A percentile compares a stretch with the other conserved stretches of the same genome.
phyloP scores from a whole-genome alignment of 176 grass and related monocot species.

The Carex myosuroides region DNA sequence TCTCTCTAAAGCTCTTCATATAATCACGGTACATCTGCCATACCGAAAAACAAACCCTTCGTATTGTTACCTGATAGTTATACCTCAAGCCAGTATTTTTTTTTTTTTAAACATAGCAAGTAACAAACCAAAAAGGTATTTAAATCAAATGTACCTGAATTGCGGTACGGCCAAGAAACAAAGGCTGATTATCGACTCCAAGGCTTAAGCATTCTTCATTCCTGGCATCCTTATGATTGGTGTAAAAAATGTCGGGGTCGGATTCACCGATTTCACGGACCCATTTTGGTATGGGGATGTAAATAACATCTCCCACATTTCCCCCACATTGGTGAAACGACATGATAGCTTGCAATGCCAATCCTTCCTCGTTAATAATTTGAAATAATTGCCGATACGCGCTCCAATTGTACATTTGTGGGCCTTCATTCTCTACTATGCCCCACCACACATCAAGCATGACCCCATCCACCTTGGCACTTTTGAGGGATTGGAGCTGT shows the following conservation, averaged over 20 bases:
- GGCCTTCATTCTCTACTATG: conserved; percentile 46
- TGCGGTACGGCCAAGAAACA: conserved; percentile 64
- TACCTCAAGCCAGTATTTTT: neutral
- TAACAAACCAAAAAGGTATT: neutral
- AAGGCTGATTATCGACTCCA: conserved; percentile 68
- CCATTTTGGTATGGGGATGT: conserved; percentile 67
- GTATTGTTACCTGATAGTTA: neutral
- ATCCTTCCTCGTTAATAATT: conserved; percentile 54
- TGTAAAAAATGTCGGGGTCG: conserved; percentile 69
- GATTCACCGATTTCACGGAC: conserved; percentile 27
- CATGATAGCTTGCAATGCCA: conserved; percentile 87
- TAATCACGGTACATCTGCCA: conserved; percentile 74
- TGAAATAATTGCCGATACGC: conserved; percentile 66
- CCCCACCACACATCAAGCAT: conserved; percentile 99
- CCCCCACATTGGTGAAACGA: conserved; percentile 89
- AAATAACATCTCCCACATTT: conserved; percentile 56
- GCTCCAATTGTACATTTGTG: conserved; percentile 49
- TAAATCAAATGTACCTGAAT: conserved; percentile 41
- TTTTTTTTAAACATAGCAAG: neutral
- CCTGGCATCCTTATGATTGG: conserved; percentile 38
- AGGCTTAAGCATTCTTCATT: conserved; percentile 72
- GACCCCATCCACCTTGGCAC: conserved; percentile 50
- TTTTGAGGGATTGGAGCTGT: conserved; percentile 30
- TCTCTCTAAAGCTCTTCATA: conserved; percentile 83
- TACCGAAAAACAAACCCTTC: conserved; percentile 5